Conservation (phyloP, 140 eudicot genomes). For the Erigeron philadelphicus region DNA sequence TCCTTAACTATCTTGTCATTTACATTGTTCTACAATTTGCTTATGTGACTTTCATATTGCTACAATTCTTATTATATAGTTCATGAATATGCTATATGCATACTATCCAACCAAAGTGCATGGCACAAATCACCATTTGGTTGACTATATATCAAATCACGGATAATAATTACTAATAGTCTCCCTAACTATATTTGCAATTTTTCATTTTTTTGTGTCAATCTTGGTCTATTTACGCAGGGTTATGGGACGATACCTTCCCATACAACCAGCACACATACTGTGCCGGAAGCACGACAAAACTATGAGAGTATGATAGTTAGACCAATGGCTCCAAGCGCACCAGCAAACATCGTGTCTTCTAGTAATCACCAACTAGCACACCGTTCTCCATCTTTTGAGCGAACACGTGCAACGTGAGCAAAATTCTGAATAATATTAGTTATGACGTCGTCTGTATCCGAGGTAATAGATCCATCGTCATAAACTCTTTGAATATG, state of each 20-base stretch:
- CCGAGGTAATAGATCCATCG: slow-evolving; percentile 16
- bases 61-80: too few relatives aligned
- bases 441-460: slow-evolving; percentile 11
- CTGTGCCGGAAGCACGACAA: slow-evolving; percentile 23
- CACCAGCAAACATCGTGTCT: slow-evolving; percentile 24
- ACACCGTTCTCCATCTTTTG: slow-evolving; percentile 15
- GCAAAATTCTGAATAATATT: slow-evolving; percentile 5
- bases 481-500: neutral
- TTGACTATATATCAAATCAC: neutral
- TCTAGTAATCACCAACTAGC: slow-evolving; percentile 24
- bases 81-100: too few relatives aligned
- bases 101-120: neutral
- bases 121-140: neutral
- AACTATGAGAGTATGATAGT: slow-evolving; percentile 10
- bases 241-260: slow-evolving; percentile 37
- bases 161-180: neutral
- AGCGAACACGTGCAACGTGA: slow-evolving; percentile 15
- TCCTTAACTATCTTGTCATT: too few relatives aligned
- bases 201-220: neutral
- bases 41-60: too few relatives aligned
- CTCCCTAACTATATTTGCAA: neutral
- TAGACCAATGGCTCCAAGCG: slow-evolving; percentile 9
- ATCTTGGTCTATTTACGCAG: slow-evolving; percentile 24
- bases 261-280: neutral
- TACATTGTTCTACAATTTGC: too few relatives aligned